Conservation (phyloP, 345 rosid species). For the Salix dunnii region DNA sequence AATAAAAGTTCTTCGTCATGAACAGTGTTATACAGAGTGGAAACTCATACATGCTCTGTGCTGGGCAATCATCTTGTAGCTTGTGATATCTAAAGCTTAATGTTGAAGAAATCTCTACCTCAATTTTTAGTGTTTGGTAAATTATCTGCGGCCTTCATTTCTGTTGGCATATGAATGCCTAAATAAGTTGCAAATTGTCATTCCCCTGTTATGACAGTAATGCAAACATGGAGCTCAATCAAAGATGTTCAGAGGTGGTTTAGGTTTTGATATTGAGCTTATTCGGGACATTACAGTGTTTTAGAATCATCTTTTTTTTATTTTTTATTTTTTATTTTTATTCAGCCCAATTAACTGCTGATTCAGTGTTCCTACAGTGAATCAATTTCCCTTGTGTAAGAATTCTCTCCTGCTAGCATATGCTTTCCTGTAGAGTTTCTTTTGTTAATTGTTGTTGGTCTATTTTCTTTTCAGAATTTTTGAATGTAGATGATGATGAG, state of each 20-base stretch:
- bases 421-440: not conserved
- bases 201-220: not conserved
- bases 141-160: not conserved
- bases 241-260: not conserved
- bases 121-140: not conserved
- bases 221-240: not conserved
- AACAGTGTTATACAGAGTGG: not conserved
- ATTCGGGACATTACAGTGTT: not conserved
- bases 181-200: not conserved
- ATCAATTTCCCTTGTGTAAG: not conserved
- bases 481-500: constrained; percentile 91
- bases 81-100: not conserved
- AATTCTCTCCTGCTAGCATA: not conserved
- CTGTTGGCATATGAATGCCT: not conserved
- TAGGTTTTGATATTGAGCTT: not conserved
- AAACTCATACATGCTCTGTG: not conserved
- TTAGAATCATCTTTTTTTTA: not conserved
- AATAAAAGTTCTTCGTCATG: not conserved
- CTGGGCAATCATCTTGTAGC: not conserved
- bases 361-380: not conserved
- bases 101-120: not conserved
- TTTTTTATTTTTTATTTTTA: not conserved
- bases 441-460: not conserved
- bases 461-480: constrained; percentile 51
- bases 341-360: not conserved